Conservation (phyloP, 805 yeast genomes). For the Cyberlindnera meyerae region DNA sequence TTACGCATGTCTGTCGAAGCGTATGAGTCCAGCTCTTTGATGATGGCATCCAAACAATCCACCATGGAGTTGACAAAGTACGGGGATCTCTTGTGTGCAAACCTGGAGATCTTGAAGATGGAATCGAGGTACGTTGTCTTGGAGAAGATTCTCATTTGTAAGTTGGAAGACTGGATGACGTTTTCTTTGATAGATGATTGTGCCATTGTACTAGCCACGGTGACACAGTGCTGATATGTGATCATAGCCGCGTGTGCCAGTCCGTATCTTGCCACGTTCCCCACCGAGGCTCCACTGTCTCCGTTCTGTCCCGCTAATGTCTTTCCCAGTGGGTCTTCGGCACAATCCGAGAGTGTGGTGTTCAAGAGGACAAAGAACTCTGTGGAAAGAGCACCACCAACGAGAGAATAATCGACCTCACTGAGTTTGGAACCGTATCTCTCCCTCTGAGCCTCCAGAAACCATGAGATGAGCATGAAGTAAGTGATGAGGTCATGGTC, state of each 20-base stretch:
- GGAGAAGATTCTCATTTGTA: slow-evolving; percentile 65
- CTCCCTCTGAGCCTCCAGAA: slow-evolving; percentile 57
- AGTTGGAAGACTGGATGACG: slow-evolving; percentile 50
- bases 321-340: slow-evolving; percentile 1
- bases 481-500: slow-evolving; percentile 34
- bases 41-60: slow-evolving; percentile 57
- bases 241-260: slow-evolving; percentile 67
- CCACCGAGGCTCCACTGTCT: too few relatives aligned
- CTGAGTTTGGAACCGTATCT: slow-evolving; percentile 24
- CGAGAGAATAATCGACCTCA: slow-evolving; percentile 37
- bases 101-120: slow-evolving; percentile 54
- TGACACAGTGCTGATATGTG: slow-evolving; percentile 59
- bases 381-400: slow-evolving; percentile 56
- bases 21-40: slow-evolving; percentile 64
- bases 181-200: slow-evolving; percentile 38
- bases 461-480: slow-evolving; percentile 67
- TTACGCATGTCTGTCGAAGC: slow-evolving; percentile 51
- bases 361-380: slow-evolving; percentile 51
- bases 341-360: slow-evolving; percentile 1
- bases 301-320: too few relatives aligned
- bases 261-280: slow-evolving; percentile 35
- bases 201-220: slow-evolving; percentile 38
- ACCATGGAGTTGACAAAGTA: slow-evolving; percentile 56
- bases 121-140: slow-evolving; percentile 54
- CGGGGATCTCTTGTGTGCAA: slow-evolving; percentile 59